These are phyloP conservation scores for Porcisia hertigi DNA, from an alignment of 208 protist species.

Conservation along the genomic window DNA sequence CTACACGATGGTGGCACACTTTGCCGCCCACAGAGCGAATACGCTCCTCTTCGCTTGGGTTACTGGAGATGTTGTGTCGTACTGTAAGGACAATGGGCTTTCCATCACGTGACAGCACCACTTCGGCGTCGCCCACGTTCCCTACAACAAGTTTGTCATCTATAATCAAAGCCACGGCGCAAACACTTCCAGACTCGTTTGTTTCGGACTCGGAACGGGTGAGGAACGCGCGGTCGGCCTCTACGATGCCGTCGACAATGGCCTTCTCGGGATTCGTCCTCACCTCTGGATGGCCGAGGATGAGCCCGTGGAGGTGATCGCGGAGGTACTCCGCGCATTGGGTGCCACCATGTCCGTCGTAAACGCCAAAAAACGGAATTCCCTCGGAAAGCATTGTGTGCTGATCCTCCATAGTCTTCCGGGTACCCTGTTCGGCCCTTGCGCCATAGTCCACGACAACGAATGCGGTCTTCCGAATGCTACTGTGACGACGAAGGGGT, in stretches of 20 bases:
- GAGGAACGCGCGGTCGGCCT: slow-evolving; percentile 79
- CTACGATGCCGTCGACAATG: slow-evolving; percentile 79
- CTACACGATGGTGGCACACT: slow-evolving; percentile 93
- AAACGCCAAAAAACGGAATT: slow-evolving; percentile 88
- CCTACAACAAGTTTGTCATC: slow-evolving; percentile 84
- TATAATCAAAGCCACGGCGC: slow-evolving; percentile 81
- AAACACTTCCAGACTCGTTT: slow-evolving; percentile 87
- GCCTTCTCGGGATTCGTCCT: slow-evolving; percentile 69
- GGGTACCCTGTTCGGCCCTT: slow-evolving; percentile 79
- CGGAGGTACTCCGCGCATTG: slow-evolving; percentile 86
- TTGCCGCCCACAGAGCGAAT: slow-evolving; percentile 86
- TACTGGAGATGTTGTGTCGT: slow-evolving; percentile 81
- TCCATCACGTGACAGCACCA: slow-evolving; percentile 74
- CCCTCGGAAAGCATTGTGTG: slow-evolving; percentile 82
- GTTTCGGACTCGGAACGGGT: slow-evolving; percentile 65
- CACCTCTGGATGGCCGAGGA: slow-evolving; percentile 65
- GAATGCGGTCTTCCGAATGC: slow-evolving; percentile 44
- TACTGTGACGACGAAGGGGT: slow-evolving; percentile 29
- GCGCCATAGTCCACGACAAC: slow-evolving; percentile 80
- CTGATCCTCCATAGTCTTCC: slow-evolving; percentile 90
- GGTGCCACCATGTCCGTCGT: slow-evolving; percentile 89
- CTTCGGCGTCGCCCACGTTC: slow-evolving; percentile 91
- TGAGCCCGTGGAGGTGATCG: slow-evolving; percentile 75
- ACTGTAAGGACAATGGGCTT: slow-evolving; percentile 78
- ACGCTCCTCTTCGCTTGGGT: slow-evolving; percentile 78